Evolutionary conservation across 73 alveolate species (phyloP), one percentile per base, ranked within the genome.

Genomic region (Blepharisma japonicum): DNA sequence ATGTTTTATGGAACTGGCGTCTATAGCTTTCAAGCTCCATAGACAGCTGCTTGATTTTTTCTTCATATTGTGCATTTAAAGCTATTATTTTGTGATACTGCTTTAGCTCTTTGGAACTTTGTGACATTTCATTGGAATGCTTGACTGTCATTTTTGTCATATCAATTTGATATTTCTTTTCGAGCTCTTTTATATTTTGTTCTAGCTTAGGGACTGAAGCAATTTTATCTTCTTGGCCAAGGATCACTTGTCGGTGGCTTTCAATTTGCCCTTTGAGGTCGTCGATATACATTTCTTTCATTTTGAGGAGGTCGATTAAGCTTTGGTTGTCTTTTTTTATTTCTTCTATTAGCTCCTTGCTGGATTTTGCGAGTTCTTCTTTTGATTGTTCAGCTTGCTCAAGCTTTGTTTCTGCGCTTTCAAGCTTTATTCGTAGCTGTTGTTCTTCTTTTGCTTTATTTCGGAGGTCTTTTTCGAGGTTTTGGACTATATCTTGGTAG

Each of bases 11-110:
- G 23, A 20, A 61, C 47, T 61, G 74, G 14, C 74, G 14, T 25
- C 74, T 14, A 25, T 14, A 61, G 23, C 74, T 61, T 20, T 61
- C 74, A 61, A 61, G 14, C 23, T 61, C 74, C 74, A 61, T 61
- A 2, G 74, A 14, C 2, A 61, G 74, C 14, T 14, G 74, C 46
- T 61, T 61, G 47, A 61, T 39, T 61, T 61, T 61, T 61, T 61
- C 74, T 61, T 61, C 74, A 20, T 14, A 25, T 25, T 61, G 74
- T 9, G 23, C 38, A 25, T 61, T 61, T 61, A 14, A 2, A 14
- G 74, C 74, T 14, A 25, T 11, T 9, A 61, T 25, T n/a, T 61
- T 61, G 50, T 61, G 14, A 48, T 61, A 25, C 11, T 61, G 74
- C 46, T 61, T 61, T 1, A 61, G 39, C 5, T 61, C 74, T 25